A percentile compares a stretch with the other conserved stretches of the same genome.
Conservation (phyloP, 2,329 filamentous ascomycete species). For the Ophiostoma novo-ulmi region DNA sequence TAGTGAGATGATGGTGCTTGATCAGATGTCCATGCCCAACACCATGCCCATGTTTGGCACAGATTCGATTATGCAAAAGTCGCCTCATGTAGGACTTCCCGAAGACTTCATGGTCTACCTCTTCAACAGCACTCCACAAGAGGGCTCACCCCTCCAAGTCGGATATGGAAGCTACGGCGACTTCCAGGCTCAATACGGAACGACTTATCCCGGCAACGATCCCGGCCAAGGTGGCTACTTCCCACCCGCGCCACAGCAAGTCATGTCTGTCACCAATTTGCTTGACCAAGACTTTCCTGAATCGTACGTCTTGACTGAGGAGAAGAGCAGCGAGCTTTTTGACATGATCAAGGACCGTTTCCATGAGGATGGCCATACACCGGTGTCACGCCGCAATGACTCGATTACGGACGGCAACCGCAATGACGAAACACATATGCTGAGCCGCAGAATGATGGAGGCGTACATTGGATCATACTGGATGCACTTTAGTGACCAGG, state of each 20-base stretch:
- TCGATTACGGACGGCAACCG: conserved; percentile 74
- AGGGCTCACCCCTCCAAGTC: conserved; percentile 50
- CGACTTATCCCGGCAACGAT: conserved; percentile 47
- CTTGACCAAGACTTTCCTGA: conserved; percentile 76
- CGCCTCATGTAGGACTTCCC: conserved; percentile 75
- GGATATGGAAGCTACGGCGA: conserved; percentile 43
- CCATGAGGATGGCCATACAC: conserved; percentile 71
- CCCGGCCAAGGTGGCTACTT: conserved; percentile 50
- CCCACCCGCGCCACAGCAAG: conserved; percentile 60
- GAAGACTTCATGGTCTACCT: conserved; percentile 84
- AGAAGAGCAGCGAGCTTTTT: conserved; percentile 77
- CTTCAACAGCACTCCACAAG: conserved; percentile 61
- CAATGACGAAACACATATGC: conserved; percentile 56
- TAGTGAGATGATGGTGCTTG: conserved; percentile 55
- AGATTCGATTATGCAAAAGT: conserved; percentile 72
- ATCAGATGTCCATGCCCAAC: conserved; percentile 58
- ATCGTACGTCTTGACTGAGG: conserved; percentile 74
- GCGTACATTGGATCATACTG: conserved; percentile 90
- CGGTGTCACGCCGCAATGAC: conserved; percentile 69
- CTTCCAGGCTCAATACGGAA: conserved; percentile 44
- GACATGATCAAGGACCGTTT: conserved; percentile 78
- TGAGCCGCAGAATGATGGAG: conserved; percentile 94
- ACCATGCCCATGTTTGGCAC: conserved; percentile 83
- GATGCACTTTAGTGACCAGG: conserved; percentile 88
- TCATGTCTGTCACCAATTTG: conserved; percentile 85